A percentile compares a stretch with the other conserved stretches of the same genome.
These are phyloP conservation scores for Panus rudis DNA, from an alignment of 768 basidiomycete species.

Conservation along the genomic window DNA sequence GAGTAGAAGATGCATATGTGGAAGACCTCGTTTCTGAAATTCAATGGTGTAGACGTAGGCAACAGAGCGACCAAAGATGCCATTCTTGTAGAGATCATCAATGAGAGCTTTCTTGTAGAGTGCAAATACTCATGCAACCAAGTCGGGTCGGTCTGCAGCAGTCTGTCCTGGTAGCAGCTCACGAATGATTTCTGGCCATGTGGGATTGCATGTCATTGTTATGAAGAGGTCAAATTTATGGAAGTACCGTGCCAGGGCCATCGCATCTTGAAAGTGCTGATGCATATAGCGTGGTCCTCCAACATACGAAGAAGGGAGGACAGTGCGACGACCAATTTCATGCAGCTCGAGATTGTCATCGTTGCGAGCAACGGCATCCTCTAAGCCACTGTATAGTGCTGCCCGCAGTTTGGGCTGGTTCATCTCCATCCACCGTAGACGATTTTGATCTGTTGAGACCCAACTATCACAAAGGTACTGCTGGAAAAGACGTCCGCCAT, in stretches of 20 bases:
- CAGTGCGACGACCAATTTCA: slow-evolving; percentile 26
- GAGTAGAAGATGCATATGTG: slow-evolving; percentile 46
- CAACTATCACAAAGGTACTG: slow-evolving; percentile 39
- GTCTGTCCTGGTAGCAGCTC: slow-evolving; percentile 34
- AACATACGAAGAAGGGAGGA: slow-evolving; percentile 37
- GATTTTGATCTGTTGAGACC: slow-evolving; percentile 36
- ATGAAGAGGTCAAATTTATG: slow-evolving; percentile 39
- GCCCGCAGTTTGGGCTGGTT: slow-evolving; percentile 32
- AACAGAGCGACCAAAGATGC: slow-evolving; percentile 34
- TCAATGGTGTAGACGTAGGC: slow-evolving; percentile 47
- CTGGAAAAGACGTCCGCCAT: slow-evolving; percentile 34
- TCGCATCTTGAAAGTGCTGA: slow-evolving; percentile 36
- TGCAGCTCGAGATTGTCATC: slow-evolving; percentile 21
- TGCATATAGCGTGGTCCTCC: slow-evolving; percentile 38
- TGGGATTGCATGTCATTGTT: slow-evolving; percentile 46
- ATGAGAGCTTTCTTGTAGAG: slow-evolving; percentile 30
- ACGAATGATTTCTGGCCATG: slow-evolving; percentile 37
- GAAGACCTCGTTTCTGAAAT: slow-evolving; percentile 51
- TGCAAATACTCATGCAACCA: slow-evolving; percentile 40
- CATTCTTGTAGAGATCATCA: slow-evolving; percentile 26
- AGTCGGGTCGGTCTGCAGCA: slow-evolving; percentile 37
- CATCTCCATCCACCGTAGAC: slow-evolving; percentile 26
- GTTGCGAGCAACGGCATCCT: slow-evolving; percentile 25
- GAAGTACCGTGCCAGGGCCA: slow-evolving; percentile 35
- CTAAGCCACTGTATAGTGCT: slow-evolving; percentile 27